Evolutionary conservation across 2,329 filamentous ascomycete species (phyloP).

Genomic region (Sphaerulina musiva): DNA sequence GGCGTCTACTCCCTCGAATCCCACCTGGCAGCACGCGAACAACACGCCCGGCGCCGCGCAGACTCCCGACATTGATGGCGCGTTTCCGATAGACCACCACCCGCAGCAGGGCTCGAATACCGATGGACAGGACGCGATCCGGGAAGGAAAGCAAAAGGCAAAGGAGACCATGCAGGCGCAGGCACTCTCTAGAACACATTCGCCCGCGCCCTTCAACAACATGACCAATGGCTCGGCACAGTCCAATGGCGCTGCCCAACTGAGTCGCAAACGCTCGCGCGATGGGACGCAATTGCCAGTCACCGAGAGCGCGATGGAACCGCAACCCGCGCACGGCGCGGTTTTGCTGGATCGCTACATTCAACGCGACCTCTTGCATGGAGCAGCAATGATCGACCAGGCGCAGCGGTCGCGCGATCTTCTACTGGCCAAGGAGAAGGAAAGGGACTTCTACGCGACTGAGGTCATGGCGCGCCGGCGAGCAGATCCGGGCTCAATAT

Average conservation of each 20-base stretch:
- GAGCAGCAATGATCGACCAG: conserved; percentile 48
- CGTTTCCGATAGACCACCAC: conserved; percentile 12
- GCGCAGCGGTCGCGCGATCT: conserved; percentile 38
- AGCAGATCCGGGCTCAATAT: conserved; percentile 53
- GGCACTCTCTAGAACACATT: conserved; percentile 31
- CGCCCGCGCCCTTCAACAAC: conserved; percentile 25
- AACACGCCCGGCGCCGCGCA: conserved; percentile 22
- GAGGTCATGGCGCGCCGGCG: conserved; percentile 57
- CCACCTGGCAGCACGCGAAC: conserved; percentile 13
- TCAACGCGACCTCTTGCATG: conserved; percentile 56
- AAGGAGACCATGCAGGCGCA: conserved; percentile 53
- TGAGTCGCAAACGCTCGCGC: conserved; percentile 53
- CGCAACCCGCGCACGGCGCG: conserved; percentile 26
- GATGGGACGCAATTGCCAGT: conserved; percentile 51
- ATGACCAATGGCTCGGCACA: conserved; percentile 24
- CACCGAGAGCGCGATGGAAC: conserved; percentile 20
- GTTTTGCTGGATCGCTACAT: conserved; percentile 57
- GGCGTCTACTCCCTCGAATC: conserved; percentile 8
- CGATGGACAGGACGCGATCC: conserved; percentile 42
- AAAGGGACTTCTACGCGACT: conserved; percentile 61
- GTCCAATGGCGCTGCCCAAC: conserved; percentile 44
- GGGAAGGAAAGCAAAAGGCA: conserved; percentile 55
- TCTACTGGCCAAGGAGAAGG: conserved; percentile 58
- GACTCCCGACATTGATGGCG: conserved; percentile 18
- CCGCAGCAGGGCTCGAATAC: conserved; percentile 15